Evolutionary conservation across 805 yeast genomes (phyloP), one percentile per base, ranked within the genome.

Genomic region (Pichia thaimueangensis): DNA sequence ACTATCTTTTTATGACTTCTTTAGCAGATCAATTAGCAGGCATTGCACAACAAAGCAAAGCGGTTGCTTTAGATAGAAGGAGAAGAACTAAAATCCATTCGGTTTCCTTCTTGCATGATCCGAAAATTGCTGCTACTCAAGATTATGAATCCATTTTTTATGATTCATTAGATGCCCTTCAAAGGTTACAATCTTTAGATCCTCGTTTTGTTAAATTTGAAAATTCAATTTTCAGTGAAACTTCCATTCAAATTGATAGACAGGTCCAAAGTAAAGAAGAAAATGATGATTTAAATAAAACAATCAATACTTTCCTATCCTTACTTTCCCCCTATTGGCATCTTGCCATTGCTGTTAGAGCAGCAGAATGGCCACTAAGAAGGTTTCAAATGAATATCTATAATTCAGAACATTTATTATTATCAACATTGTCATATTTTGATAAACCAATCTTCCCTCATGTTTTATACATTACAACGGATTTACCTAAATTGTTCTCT

Each of bases 281-380:
- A 53, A 73, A 81, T 45, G 76, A 70, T n/a, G 79, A 79, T 50
- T 67, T 94, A 45, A 80, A 88, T 55, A 73, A 71, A 45, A 89
- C 93, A 24, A 75, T 91, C 39, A 76, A 77, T 46, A 80, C 80
- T 11, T 91, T 86, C 57, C 65, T 93, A 47, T 71, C 81, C 45
- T 68, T 91, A 51, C 69, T 80, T 9, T 80, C 94, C 4, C 86
- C 94, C 2, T 80, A 80, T 60, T 78, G 91, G 74, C 74, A 78
- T 49, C 64, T 88, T 41, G 73, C 79, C 19, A 86, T 94, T 20
- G 74, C 96, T 3, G 56, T 86, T 38, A 80, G 81, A 53, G 91
- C 96, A 5, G 70, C 87, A 11, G 98, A 93, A 67, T 93, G 98
- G 98, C 76, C 89, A 20, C 82, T 93, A 16, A 82, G 98, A 66